Base-by-base conservation (phyloP, 2,329 filamentous ascomycete genomes). In the Neodidymelliopsis sp. region DNA sequence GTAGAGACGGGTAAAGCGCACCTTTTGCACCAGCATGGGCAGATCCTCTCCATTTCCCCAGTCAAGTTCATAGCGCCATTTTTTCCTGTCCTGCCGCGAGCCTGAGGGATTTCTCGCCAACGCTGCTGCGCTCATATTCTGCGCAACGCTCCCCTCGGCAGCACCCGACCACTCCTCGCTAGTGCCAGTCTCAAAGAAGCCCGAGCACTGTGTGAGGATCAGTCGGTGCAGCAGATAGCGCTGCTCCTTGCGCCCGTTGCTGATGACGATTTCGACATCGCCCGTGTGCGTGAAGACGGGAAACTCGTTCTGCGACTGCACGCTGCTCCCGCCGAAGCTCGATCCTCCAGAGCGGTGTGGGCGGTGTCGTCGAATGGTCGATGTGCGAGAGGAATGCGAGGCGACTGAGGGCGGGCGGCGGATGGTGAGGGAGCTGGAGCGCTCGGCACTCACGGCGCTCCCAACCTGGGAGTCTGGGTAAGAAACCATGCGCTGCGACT, bases 1-100 rank as follows among this genome's bases (percentile, higher is more conserved):
- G 11, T 18, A n/a, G 9, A 15, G 12, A 33, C 24, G 12, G n/a
- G 16, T 12, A 10, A 38, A 23, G 39, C 62, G 37, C 62, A 90
- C 88, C 76, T 85, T 91, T 70, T 95, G 91, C 20, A 96, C 85
- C 48, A 97, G 78, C 82, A 96, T 95, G 8, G 91, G 92, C 53
- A 93, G 83, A 67, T 96, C 82, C 22, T 82, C 79, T 46, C 77
- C 84, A 27, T 82, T 80, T 25, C 89, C 87, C 71, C 85, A 84
- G 63, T 97, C 92, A 34, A 97, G 77, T 74, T 96, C 91, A 69
- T 95, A 97, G 62, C 87, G 83, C 92, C 92, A 97, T 67, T 84
- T 82, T 67, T 79, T 85, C 66, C 80, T 83, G 56, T 80, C 77
- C 28, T 69, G 53, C 59, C 71, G 67, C 58, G 57, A 63, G 41